phyloP scores from a whole-genome alignment of 495 filamentous ascomycete species.

The Xylona heveae region DNA sequence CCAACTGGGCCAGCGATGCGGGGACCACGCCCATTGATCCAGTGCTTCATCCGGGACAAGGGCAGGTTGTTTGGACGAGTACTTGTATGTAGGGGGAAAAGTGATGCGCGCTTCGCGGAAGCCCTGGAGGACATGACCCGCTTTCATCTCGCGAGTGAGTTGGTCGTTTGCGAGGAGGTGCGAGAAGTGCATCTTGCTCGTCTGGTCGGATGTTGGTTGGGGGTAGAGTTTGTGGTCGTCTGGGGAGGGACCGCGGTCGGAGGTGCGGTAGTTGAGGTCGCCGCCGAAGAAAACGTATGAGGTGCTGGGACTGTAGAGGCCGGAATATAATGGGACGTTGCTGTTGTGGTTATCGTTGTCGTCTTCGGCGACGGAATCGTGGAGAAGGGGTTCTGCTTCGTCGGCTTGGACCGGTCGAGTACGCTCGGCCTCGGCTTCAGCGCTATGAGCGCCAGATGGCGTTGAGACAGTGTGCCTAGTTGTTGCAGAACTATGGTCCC shows the following conservation, averaged over 20 bases:
- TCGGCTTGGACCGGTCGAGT: no score
- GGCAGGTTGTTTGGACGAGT: slow-evolving; percentile 22
- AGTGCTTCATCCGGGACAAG: slow-evolving; percentile 11
- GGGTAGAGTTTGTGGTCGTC: slow-evolving; percentile 33
- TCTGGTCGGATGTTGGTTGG: slow-evolving; percentile 27
- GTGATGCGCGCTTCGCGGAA: slow-evolving; percentile 48
- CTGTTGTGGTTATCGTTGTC: slow-evolving; percentile 13
- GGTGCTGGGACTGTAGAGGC: slow-evolving; percentile 6
- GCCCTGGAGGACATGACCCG: slow-evolving; percentile 49
- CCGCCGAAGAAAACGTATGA: slow-evolving; percentile 72
- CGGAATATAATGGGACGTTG: slow-evolving; percentile 9
- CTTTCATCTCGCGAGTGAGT: slow-evolving; percentile 41
- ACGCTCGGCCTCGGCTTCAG: no score
- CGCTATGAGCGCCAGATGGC: no score
- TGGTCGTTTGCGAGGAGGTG: slow-evolving; percentile 58
- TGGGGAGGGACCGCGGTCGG: slow-evolving; percentile 30
- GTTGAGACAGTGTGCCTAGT: no score
- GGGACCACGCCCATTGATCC: slow-evolving; percentile 51
- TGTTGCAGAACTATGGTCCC: slow-evolving; percentile 2
- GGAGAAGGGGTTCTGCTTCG: no score
- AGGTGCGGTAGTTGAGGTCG: slow-evolving; percentile 88
- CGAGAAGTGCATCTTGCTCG: slow-evolving; percentile 28
- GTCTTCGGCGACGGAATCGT: no score
- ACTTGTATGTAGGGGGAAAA: slow-evolving; percentile 93
- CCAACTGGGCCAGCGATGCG: slow-evolving; percentile 78